Evolutionary conservation across 2,329 filamentous ascomycete species (phyloP).

Genomic region (Epichloe sp.): DNA sequence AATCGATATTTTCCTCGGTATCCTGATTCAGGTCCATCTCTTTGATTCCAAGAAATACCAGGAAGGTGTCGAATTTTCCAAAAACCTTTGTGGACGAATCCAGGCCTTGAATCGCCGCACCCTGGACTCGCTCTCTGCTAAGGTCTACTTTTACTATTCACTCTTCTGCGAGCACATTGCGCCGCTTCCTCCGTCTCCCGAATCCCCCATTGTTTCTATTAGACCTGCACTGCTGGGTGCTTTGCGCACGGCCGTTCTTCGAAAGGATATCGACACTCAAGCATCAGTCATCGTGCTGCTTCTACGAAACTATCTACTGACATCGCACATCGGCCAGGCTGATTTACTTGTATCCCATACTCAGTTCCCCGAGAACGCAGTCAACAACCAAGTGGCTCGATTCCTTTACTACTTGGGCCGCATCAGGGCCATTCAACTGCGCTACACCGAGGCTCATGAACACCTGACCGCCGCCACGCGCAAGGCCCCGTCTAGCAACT

Average conservation of each 20-base stretch:
- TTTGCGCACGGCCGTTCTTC: slow-evolving; percentile 84
- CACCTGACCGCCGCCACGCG: slow-evolving; percentile 86
- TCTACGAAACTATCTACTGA: slow-evolving; percentile 89
- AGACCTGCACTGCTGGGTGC: slow-evolving; percentile 77
- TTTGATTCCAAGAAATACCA: slow-evolving; percentile 75
- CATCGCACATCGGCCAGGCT: slow-evolving; percentile 92
- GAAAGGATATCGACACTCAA: slow-evolving; percentile 96
- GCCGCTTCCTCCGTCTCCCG: slow-evolving; percentile 76
- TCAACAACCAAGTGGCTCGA: slow-evolving; percentile 94
- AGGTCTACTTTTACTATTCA: slow-evolving; percentile 96
- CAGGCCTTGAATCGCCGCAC: slow-evolving; percentile 86
- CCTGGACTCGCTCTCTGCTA: slow-evolving; percentile 82
- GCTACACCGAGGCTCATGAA: slow-evolving; percentile 93
- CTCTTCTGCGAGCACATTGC: slow-evolving; percentile 87
- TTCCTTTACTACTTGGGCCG: slow-evolving; percentile 96
- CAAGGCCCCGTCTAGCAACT: slow-evolving; percentile 82
- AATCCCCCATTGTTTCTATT: slow-evolving; percentile 75
- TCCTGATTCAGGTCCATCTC: slow-evolving; percentile 75
- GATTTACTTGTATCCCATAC: slow-evolving; percentile 93
- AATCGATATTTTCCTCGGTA: slow-evolving; percentile 77
- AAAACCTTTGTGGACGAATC: slow-evolving; percentile 69
- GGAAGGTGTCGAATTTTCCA: slow-evolving; percentile 73
- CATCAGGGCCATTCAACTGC: slow-evolving; percentile 89
- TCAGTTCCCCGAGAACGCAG: slow-evolving; percentile 83
- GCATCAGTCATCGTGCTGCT: slow-evolving; percentile 89